Evolutionary conservation across 495 filamentous ascomycete genomes (phyloP).

Genomic region (Penicillium macrosclerotiorum): DNA sequence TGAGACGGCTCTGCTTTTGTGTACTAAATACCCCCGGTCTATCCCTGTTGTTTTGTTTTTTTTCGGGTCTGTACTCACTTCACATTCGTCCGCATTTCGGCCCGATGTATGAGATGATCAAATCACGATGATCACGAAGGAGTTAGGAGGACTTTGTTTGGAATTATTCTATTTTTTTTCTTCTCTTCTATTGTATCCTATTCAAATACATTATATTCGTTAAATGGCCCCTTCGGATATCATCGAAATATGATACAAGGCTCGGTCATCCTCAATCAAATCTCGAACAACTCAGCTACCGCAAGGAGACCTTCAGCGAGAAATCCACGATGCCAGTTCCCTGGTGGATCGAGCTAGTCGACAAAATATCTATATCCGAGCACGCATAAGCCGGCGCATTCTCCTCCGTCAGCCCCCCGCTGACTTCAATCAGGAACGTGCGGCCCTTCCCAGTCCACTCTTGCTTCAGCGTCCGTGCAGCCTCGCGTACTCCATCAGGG

Average conservation of each 20-base stretch:
- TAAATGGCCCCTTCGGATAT: background rate
- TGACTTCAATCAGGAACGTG: slow-evolving; percentile 81
- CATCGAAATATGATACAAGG: slow-evolving; percentile 9
- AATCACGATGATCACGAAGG: slow-evolving; percentile 24
- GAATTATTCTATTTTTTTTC: slow-evolving; percentile 6
- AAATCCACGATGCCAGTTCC: slow-evolving; percentile 92
- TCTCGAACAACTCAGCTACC: slow-evolving; percentile 7
- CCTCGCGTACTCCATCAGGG: slow-evolving; percentile 67
- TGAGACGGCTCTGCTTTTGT: slow-evolving; percentile 9
- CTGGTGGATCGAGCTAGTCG: slow-evolving; percentile 95
- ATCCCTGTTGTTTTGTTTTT: background rate
- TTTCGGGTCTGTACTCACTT: slow-evolving; percentile 4
- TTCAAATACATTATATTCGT: slow-evolving; percentile 9
- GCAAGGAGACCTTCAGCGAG: slow-evolving; percentile 77
- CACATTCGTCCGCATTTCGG: slow-evolving; percentile 3
- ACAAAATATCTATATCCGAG: slow-evolving; percentile 90
- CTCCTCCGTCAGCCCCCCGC: slow-evolving; percentile 80
- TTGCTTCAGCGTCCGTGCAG: slow-evolving; percentile 69
- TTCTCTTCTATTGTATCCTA: slow-evolving; percentile 16
- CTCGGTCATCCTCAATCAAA: background rate
- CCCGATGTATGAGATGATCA: slow-evolving; percentile 14
- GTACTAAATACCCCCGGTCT: slow-evolving; percentile 20
- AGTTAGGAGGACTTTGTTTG: slow-evolving; percentile 7
- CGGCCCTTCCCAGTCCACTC: slow-evolving; percentile 64
- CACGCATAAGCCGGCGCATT: slow-evolving; percentile 81